Evolutionary conservation across 495 filamentous ascomycete species (phyloP).

Genomic region (Aspergillus olivimuriae): DNA sequence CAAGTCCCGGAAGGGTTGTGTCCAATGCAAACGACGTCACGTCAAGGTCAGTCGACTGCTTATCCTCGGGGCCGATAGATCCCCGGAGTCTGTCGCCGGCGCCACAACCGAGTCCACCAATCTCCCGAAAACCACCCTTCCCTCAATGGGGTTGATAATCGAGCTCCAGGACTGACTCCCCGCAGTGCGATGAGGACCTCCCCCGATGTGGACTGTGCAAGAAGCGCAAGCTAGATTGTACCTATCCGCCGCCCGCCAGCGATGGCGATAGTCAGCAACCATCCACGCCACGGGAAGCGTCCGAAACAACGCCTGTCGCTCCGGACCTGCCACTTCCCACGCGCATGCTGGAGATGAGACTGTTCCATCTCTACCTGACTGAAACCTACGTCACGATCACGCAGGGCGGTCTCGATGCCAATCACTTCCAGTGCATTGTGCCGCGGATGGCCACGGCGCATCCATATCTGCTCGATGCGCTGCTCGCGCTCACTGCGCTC

Average conservation of each 20-base stretch:
- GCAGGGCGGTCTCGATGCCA: constrained; percentile 20
- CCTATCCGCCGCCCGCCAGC: constrained; percentile 21
- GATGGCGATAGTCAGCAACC: constrained; percentile 26
- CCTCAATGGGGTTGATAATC: too few relatives aligned
- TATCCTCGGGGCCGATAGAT: background rate
- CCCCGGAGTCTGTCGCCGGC: too few relatives aligned
- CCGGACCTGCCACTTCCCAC: constrained; percentile 13
- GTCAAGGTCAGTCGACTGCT: constrained; percentile 15
- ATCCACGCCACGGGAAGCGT: constrained; percentile 16
- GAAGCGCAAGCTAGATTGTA: constrained; percentile 32
- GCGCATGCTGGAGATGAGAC: constrained; percentile 32
- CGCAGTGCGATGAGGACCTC: constrained; percentile 31
- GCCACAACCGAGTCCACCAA: too few relatives aligned
- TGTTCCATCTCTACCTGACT: constrained; percentile 35
- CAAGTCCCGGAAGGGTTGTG: constrained; percentile 23
- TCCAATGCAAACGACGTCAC: constrained; percentile 22
- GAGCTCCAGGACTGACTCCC: background rate
- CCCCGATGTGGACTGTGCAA: constrained; percentile 32
- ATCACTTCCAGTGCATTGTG: constrained; percentile 37
- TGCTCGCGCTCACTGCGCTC: constrained; percentile 41
- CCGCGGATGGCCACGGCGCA: constrained; percentile 38
- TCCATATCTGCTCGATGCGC: constrained; percentile 40
- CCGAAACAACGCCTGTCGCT: constrained; percentile 6
- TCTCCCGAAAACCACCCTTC: too few relatives aligned
- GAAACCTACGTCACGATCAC: constrained; percentile 28